Conservation (phyloP, 257 asterid genomes). For the Verbena officinalis region DNA sequence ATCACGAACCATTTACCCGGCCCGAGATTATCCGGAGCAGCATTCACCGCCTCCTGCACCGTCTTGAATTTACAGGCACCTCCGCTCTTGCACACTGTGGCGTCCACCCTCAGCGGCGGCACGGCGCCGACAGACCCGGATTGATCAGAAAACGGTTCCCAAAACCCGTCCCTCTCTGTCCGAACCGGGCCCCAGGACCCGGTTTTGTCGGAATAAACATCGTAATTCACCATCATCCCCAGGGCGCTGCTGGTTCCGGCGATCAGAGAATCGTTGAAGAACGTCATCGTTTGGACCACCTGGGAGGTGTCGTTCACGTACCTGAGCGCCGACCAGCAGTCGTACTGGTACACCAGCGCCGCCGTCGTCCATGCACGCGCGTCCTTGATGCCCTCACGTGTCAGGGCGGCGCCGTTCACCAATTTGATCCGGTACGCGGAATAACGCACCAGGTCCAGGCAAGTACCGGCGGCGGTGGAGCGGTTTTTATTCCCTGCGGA, state of each 20-base stretch:
- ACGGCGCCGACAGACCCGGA: constrained; percentile 23
- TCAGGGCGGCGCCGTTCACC: constrained; percentile 30
- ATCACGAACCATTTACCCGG: constrained; percentile 52
- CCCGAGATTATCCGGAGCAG: constrained; percentile 38
- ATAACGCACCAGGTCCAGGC: constrained; percentile 50
- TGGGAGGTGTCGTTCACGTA: constrained; percentile 49
- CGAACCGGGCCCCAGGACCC: constrained; percentile 46
- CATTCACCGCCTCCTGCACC: constrained; percentile 68
- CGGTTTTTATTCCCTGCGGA: constrained; percentile 49
- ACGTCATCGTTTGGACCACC: constrained; percentile 54
- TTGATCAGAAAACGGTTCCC: constrained; percentile 43
- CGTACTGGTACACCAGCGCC: constrained; percentile 53
- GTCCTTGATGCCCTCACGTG: constrained; percentile 42
- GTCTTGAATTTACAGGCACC: constrained; percentile 43
- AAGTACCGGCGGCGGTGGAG: constrained; percentile 42
- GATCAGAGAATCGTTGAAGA: constrained; percentile 39
- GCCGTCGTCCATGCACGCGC: constrained; percentile 81
- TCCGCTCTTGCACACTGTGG: constrained; percentile 50
- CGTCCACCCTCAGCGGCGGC: constrained; percentile 43
- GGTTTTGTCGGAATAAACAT: constrained; percentile 41
- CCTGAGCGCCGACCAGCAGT: constrained; percentile 63
- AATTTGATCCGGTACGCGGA: constrained; percentile 39
- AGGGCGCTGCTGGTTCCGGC: constrained; percentile 45
- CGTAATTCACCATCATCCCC: constrained; percentile 55
- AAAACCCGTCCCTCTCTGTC: constrained; percentile 68